A percentile compares a stretch with the other conserved stretches of the same genome.
Conservation (phyloP, 495 filamentous ascomycete genomes). For the Hypoxylon fragiforme region DNA sequence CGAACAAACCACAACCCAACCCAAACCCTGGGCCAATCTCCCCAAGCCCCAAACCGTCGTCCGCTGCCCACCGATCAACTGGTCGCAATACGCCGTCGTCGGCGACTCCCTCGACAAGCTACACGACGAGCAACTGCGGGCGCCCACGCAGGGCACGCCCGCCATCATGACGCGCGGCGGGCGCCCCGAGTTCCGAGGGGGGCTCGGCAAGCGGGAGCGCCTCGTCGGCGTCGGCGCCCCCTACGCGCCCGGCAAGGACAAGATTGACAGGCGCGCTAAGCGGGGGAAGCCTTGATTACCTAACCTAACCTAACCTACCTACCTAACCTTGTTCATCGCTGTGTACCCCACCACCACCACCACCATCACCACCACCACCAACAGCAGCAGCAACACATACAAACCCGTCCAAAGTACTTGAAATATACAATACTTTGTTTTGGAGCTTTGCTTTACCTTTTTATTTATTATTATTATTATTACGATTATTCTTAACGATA, state of each 20-base stretch:
- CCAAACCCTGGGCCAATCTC: slow-evolving; percentile 50
- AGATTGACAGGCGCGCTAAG: slow-evolving; percentile 57
- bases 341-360: too few species aligned
- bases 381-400: too few species aligned
- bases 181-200: slow-evolving; percentile 46
- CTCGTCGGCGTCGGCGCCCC: slow-evolving; percentile 67
- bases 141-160: slow-evolving; percentile 64
- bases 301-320: too few species aligned
- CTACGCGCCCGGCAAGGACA: slow-evolving; percentile 72
- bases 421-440: too few species aligned
- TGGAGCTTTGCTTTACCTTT: too few species aligned
- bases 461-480: too few species aligned
- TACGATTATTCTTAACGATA: too few species aligned
- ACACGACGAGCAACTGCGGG: slow-evolving; percentile 72
- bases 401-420: too few species aligned
- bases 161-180: slow-evolving; percentile 42
- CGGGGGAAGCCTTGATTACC: slow-evolving; percentile 42
- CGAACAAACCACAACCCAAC: background rate
- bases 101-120: slow-evolving; percentile 80
- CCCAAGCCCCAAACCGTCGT: slow-evolving; percentile 82
- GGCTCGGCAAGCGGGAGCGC: slow-evolving; percentile 34
- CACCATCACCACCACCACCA: too few species aligned
- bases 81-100: slow-evolving; percentile 84
- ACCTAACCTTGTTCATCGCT: too few species aligned
- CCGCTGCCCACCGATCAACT: slow-evolving; percentile 84